Conservation (phyloP, 371 early-diverging fungal genomes). For the Zychaea mexicana region DNA sequence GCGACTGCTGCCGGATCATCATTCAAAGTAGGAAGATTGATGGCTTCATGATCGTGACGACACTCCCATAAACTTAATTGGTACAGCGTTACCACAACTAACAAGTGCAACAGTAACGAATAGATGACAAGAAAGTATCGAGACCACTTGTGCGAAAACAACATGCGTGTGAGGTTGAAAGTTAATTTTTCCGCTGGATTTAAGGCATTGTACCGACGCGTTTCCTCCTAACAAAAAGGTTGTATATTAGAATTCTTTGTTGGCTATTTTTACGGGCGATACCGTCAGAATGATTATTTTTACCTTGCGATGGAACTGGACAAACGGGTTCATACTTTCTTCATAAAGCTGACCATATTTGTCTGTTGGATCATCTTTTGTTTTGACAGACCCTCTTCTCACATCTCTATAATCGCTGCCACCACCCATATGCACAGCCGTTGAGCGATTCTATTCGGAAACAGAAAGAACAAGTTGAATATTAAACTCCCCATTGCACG, state of each 20-base stretch:
- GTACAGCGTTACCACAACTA: conserved; percentile 77
- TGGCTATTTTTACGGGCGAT: not conserved
- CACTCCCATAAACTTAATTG: conserved; percentile 73
- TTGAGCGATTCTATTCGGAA: conserved; percentile 15
- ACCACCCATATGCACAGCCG: conserved; percentile 19
- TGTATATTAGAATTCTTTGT: not conserved
- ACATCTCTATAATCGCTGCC: conserved; percentile 10
- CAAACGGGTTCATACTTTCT: conserved; percentile 87
- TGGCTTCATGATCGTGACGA: conserved; percentile 62
- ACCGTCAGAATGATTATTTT: not conserved
- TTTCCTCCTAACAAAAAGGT: conserved; percentile 56
- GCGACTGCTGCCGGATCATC: conserved; percentile 15
- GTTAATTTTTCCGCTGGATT: conserved; percentile 79
- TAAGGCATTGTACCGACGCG: conserved; percentile 70
- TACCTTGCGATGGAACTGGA: conserved; percentile 76
- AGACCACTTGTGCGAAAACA: conserved; percentile 77
- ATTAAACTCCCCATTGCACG: not conserved
- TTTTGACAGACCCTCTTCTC: conserved; percentile 11
- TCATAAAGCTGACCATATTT: conserved; percentile 84
- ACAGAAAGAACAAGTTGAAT: not conserved
- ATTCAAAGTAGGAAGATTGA: conserved; percentile 37
- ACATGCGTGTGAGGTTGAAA: conserved; percentile 61
- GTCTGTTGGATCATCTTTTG: conserved; percentile 51
- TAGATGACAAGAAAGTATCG: conserved; percentile 76
- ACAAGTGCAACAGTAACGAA: conserved; percentile 70